Evolutionary conservation across 441 rosid genomes (phyloP).

Genomic region (Gossypium davidsonii): DNA sequence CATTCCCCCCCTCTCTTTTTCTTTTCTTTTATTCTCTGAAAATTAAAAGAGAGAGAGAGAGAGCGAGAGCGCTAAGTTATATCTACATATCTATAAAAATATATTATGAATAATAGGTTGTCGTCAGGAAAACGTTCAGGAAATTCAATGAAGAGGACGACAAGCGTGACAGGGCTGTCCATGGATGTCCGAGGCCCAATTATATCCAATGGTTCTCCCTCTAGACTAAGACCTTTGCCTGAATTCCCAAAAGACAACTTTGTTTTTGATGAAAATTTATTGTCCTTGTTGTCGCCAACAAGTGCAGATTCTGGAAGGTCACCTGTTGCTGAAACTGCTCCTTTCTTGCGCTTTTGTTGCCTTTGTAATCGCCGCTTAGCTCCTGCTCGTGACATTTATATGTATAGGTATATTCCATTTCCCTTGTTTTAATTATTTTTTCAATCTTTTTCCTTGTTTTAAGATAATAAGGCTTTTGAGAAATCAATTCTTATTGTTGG

Average conservation of each 20-base stretch:
- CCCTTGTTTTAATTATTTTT: background rate
- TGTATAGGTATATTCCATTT: constrained; percentile 50
- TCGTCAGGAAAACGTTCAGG: constrained; percentile 63
- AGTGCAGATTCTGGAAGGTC: background rate
- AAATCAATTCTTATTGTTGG: background rate
- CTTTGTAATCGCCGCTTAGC: constrained; percentile 57
- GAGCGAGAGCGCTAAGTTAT: background rate
- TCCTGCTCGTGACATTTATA: constrained; percentile 70
- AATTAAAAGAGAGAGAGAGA: too few relatives aligned
- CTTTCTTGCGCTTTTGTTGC: constrained; percentile 58
- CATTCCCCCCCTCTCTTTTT: constrained; percentile 1
- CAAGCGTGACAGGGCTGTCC: constrained; percentile 65
- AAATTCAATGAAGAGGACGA: constrained; percentile 56
- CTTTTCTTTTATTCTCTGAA: too few relatives aligned
- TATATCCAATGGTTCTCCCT: background rate
- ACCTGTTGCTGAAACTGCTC: constrained; percentile 24
- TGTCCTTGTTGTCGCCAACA: constrained; percentile 43
- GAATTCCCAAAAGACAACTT: background rate
- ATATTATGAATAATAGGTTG: constrained; percentile 24
- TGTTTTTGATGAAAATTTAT: constrained; percentile 25
- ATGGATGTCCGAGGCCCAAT: constrained; percentile 18
- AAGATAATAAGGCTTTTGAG: background rate
- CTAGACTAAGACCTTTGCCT: background rate
- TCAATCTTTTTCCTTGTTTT: background rate
- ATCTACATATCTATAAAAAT: too few relatives aligned